Percentiles rank a stretch among this genome's conserved stretches.
Conservation (phyloP, 495 filamentous ascomycete genomes). For the Trichoderma asperelloides region DNA sequence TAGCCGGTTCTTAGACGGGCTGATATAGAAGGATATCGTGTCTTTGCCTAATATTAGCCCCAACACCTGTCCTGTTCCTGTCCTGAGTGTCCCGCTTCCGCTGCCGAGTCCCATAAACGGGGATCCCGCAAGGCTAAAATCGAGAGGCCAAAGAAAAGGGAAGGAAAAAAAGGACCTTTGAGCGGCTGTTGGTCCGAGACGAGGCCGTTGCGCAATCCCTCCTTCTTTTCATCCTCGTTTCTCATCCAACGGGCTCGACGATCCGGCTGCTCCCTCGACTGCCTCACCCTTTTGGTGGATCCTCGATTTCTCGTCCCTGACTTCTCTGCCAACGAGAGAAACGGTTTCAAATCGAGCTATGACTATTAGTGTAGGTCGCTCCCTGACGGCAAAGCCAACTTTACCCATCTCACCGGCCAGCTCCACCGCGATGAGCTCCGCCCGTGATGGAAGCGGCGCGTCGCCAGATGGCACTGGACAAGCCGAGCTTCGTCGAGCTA, state of each 20-base stretch:
- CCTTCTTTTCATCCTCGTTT: not conserved
- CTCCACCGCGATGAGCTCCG: constrained; percentile 30
- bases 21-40: not conserved
- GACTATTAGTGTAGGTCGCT: not conserved
- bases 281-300: not conserved
- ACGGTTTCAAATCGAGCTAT: not conserved
- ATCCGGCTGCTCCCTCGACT: not conserved
- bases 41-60: not conserved
- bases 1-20: not conserved
- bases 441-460: constrained; percentile 18
- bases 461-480: constrained; percentile 30
- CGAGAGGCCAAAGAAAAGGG: not conserved
- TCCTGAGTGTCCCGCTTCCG: not conserved
- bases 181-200: not conserved
- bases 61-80: not conserved
- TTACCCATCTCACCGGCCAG: constrained; percentile 25
- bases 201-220: not conserved
- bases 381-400: constrained; percentile 18
- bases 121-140: not conserved
- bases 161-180: not conserved
- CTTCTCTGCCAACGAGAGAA: not conserved
- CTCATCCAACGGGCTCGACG: not conserved
- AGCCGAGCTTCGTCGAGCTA: constrained; percentile 37
- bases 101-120: not conserved
- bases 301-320: not conserved